A percentile compares a stretch with the other conserved stretches of the same genome.
Conservation (phyloP, 768 basidiomycete species). For the Omphalotus guepiniiformis region DNA sequence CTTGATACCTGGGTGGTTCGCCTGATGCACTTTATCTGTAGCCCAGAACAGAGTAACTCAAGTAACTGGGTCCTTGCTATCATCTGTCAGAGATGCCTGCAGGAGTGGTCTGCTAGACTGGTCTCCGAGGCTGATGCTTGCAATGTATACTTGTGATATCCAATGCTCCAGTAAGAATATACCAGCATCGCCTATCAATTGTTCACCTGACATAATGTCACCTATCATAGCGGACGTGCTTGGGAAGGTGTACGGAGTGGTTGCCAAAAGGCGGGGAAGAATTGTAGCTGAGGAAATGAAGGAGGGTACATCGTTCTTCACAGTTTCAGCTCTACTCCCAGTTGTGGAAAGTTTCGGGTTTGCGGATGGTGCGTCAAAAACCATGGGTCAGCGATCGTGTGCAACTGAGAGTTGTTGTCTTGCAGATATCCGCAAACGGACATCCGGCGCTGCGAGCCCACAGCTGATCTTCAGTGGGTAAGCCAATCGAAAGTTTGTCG, state of each 20-base stretch:
- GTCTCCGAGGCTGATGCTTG: constrained; percentile 95
- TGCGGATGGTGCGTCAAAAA: constrained; percentile 71
- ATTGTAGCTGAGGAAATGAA: constrained; percentile 99
- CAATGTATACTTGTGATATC: constrained; percentile 99
- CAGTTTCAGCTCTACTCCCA: constrained; percentile 83
- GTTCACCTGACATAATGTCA: constrained; percentile 7
- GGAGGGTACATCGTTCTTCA: constrained; percentile 94
- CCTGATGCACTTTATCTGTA: constrained; percentile 24
- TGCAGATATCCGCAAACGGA: constrained; percentile 90
- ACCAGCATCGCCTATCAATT: constrained; percentile 1
- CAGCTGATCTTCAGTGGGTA: constrained; percentile 96
- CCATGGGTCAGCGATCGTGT: neutral
- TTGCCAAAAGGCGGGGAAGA: constrained; percentile 84
- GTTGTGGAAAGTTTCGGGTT: constrained; percentile 98
- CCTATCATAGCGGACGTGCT: constrained; percentile 80
- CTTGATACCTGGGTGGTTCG: constrained; percentile 14
- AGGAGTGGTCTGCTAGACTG: constrained; percentile 89
- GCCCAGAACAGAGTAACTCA: constrained; percentile 80
- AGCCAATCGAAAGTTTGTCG: constrained; percentile 22
- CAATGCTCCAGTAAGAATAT: constrained; percentile 84
- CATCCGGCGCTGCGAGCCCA: constrained; percentile 95
- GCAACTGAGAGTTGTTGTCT: constrained; percentile 9
- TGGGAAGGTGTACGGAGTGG: constrained; percentile 95
- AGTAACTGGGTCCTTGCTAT: constrained; percentile 86
- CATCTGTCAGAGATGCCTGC: constrained; percentile 85